Percentiles rank a stretch among this genome's conserved stretches.
phyloP scores from a whole-genome alignment of 1,284 basidiomycete genomes.

The Coniophora puteana region DNA sequence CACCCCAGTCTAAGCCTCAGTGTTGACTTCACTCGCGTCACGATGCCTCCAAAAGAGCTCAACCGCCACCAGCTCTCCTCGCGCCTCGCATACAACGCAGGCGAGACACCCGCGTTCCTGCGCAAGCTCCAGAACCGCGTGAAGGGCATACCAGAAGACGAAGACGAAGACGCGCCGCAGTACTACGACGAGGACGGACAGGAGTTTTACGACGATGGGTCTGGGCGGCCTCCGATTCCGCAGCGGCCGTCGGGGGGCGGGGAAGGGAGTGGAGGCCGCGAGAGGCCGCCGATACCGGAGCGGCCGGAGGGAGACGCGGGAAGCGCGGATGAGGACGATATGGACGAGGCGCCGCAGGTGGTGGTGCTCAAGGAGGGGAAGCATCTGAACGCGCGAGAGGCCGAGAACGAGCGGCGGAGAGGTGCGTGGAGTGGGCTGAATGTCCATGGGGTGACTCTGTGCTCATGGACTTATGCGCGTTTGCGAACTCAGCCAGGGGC shows the following conservation, averaged over 20 bases:
- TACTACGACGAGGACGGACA: slow-evolving; percentile 37
- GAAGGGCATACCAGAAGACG: slow-evolving; percentile 44
- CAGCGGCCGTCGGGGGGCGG: too few species aligned
- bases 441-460: not conserved
- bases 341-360: slow-evolving; percentile 81
- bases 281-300: slow-evolving; percentile 69
- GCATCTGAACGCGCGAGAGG: slow-evolving; percentile 73
- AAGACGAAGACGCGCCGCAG: too few species aligned
- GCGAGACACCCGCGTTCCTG: slow-evolving; percentile 54
- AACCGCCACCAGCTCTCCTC: slow-evolving; percentile 65
- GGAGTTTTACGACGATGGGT: slow-evolving; percentile 50
- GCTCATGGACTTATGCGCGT: too few species aligned
- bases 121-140: slow-evolving; percentile 57
- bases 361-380: slow-evolving; percentile 84
- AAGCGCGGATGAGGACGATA: slow-evolving; percentile 70
- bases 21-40: too few species aligned
- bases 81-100: slow-evolving; percentile 49
- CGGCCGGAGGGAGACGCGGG: slow-evolving; percentile 70
- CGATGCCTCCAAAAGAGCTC: slow-evolving; percentile 61
- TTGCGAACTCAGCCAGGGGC: slow-evolving; percentile 41
- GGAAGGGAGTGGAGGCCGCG: too few species aligned
- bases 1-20: too few species aligned
- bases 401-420: slow-evolving; percentile 70
- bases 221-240: slow-evolving; percentile 72
- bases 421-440: slow-evolving; percentile 41